Evolutionary conservation across 345 rosid genomes (phyloP), one percentile per base, ranked within the genome.

Genomic region (Noccaea caerulescens): DNA sequence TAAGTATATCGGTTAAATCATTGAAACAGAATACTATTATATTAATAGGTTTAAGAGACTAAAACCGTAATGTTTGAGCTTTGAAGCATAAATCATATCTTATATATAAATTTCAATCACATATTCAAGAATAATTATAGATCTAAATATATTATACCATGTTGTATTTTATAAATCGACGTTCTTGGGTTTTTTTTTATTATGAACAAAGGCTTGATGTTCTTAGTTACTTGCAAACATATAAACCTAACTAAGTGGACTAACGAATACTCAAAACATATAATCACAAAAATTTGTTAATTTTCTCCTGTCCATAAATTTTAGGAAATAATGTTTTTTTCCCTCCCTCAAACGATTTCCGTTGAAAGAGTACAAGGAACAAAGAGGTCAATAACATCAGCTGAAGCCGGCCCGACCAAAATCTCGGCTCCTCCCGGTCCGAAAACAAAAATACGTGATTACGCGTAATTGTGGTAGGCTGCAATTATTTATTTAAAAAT

Each of bases 381-480:
- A 47, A 60, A 59, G 34, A 61, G 54, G 13, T 70, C 46, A 36
- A 25, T 30, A 51, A 51, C 69, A 51, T 43, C 30, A 53, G 69
- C 34, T 72, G 4, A 72, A 72, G 63, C 71, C 65, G 76, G 46
- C 57, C 63, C 64, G 18, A 41, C 58, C 16, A 73, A 62, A 34
- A 25, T 27, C n/a, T 39, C 59, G 59, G 60, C 77, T 73, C 33
- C 23, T 36, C n/a, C 25, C 60, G 33, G 69, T 14, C 67, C 33
- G 0, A 7, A 12, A 4, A 5, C 1, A 45, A 53, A 44, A 41
- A 52, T 44, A 75, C 69, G 69, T 68, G 58, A 75, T 43, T 68
- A 75, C 79, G 79, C 79, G 79, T 61, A 60, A 45, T 68, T 53
- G 55, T 33, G 72, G 78, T 74, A 58, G 54, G 4, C 54, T 32